These are phyloP conservation scores for Colletotrichum sp. DNA, from an alignment of 2,329 filamentous ascomycete species.

Conservation along the genomic window DNA sequence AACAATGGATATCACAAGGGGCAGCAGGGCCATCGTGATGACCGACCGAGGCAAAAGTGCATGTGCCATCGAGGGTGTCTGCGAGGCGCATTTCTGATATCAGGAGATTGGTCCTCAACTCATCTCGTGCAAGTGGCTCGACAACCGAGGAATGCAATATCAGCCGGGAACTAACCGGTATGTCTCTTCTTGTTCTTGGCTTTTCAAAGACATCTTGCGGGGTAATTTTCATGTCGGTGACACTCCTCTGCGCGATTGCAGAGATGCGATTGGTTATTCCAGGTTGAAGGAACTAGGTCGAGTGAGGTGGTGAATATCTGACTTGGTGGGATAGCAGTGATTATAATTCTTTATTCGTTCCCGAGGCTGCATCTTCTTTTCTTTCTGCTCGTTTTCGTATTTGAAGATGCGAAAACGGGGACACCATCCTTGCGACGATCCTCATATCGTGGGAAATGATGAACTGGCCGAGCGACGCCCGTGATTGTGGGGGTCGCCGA, in stretches of 20 bases:
- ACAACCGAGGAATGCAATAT: not conserved
- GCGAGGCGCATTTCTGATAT: not conserved
- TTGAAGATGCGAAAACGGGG: not conserved
- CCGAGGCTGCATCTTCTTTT: not conserved
- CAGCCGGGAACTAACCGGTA: not conserved
- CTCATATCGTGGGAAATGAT: not conserved
- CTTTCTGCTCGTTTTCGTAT: not conserved
- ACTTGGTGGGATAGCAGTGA: not conserved
- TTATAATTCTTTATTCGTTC: not conserved
- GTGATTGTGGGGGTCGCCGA: not conserved
- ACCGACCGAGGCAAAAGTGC: not conserved
- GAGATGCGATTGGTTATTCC: not conserved
- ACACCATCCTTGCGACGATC: not conserved
- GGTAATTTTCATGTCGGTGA: not conserved
- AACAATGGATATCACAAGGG: not conserved
- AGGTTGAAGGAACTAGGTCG: not conserved
- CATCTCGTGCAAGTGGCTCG: not conserved
- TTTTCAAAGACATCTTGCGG: not conserved
- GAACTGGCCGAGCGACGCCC: not conserved
- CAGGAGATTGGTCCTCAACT: not conserved
- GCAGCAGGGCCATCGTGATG: not conserved
- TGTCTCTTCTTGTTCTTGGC: not conserved
- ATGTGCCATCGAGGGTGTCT: not conserved
- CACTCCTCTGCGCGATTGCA: not conserved
- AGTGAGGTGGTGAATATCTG: not conserved